A percentile compares a stretch with the other conserved stretches of the same genome.
Evolutionary conservation across 106 monocot genomes (phyloP).

Genomic region (Acanthochlamys bracteata): DNA sequence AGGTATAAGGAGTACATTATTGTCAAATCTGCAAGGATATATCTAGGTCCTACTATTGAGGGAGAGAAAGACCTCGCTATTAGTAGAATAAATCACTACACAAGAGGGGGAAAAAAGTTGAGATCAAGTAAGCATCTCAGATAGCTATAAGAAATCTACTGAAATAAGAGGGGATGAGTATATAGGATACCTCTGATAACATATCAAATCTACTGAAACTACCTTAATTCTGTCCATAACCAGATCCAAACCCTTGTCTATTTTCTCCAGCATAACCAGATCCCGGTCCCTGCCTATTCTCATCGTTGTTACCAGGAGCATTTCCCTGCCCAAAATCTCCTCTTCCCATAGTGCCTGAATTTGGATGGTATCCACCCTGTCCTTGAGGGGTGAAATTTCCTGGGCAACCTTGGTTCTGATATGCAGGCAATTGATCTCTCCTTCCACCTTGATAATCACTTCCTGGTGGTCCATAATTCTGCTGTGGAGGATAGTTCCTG

Average conservation of each 20-base stretch:
- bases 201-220: background rate
- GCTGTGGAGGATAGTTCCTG: slow-evolving; percentile 36
- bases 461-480: slow-evolving; percentile 20
- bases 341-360: slow-evolving; percentile 9
- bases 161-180: no score
- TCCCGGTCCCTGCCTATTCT: slow-evolving; percentile 13
- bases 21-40: no score
- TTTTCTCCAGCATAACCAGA: slow-evolving; percentile 11
- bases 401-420: slow-evolving; percentile 30
- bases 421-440: slow-evolving; percentile 4
- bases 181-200: background rate
- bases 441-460: slow-evolving; percentile 21
- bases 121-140: no score
- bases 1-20: no score
- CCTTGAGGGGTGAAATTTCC: slow-evolving; percentile 33
- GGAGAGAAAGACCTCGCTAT: no score
- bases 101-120: no score
- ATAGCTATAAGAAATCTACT: no score
- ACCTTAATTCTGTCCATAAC: slow-evolving; percentile 15
- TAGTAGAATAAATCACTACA: no score
- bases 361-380: slow-evolving; percentile 19
- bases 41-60: no score
- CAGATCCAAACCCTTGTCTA: slow-evolving; percentile 12
- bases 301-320: slow-evolving; percentile 4
- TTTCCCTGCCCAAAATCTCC: slow-evolving; percentile 11